Conservation (phyloP, 345 rosid genomes). For the Syzygium oleosum region DNA sequence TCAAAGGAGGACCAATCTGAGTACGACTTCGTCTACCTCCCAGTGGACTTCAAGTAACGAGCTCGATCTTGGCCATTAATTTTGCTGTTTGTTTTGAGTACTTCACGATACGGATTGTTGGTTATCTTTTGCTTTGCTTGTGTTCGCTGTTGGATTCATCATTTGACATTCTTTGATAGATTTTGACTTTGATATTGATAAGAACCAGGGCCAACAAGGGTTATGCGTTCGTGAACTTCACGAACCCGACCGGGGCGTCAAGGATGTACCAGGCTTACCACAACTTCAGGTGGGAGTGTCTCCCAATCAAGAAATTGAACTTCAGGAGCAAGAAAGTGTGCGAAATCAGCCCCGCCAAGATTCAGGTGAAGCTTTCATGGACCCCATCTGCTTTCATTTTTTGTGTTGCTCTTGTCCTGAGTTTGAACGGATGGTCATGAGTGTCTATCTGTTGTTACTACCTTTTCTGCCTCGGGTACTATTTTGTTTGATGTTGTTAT, state of each 20-base stretch:
- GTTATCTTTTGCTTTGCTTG: neutral
- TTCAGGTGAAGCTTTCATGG: slow-evolving; percentile 15
- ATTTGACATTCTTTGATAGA: neutral
- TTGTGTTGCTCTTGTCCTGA: neutral
- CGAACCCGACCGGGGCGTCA: slow-evolving; percentile 17
- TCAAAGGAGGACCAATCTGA: slow-evolving; percentile 15
- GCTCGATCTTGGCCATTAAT: neutral
- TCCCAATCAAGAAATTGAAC: neutral
- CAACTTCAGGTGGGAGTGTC: slow-evolving; percentile 26
- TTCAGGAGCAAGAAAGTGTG: slow-evolving; percentile 27
- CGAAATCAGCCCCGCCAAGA: slow-evolving; percentile 27
- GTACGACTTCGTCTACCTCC: slow-evolving; percentile 40
- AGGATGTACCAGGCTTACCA: slow-evolving; percentile 25
- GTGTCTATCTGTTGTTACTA: neutral
- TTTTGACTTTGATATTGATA: neutral
- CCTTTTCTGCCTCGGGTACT: neutral
- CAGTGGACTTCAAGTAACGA: slow-evolving; percentile 34
- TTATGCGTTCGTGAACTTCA: slow-evolving; percentile 46
- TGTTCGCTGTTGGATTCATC: neutral
- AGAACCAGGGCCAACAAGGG: slow-evolving; percentile 32
- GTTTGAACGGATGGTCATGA: neutral
- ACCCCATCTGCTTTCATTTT: neutral
- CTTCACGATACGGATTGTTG: neutral
- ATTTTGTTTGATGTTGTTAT: neutral
- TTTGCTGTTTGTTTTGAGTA: neutral